Base-by-base conservation (phyloP, 2,329 filamentous ascomycete species). In the Alternaria incomplexa region DNA sequence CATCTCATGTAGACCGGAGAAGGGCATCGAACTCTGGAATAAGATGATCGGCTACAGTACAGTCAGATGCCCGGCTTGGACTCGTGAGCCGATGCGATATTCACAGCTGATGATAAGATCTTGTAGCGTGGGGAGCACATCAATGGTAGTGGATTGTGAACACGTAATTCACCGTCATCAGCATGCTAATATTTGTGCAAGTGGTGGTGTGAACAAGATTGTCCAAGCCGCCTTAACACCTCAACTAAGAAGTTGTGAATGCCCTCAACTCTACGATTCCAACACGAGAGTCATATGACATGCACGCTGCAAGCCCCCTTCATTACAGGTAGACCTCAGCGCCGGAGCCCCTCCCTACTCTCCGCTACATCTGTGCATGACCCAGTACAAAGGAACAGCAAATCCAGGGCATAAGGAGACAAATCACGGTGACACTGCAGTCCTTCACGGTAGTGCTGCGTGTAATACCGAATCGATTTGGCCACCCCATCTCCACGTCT, bases 331-430 rank as follows among this genome's bases (percentile, higher is more conserved):
- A 56, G 63, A 64, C 59, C 60, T 56, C 52, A 62, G 51, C 50
- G 36, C 58, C 72, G 72, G 75, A 71, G 66, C 58, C 51, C 46
- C 69, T 69, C 69, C 70, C 69, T 73, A 66, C 66, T 64, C 64
- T 73, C 75, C 75, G 75, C 52, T 66, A 61, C 58, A 60, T 65
- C 54, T 63, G 66, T 59, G 64, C 56, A 62, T 59, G 65, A 61
- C 26, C 63, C 61, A 65, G 63, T 59, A 53, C 65, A 32, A 56
- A 56, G 66, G 66, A 66, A 46, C 40, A 68, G 62, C 26, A 45
- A 69, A 73, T 63, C 73, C 72, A 77, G 73, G 72, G 15, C n/a
- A 68, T 43, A 58, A 69, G 47, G 17, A 61, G 60, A 67, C 54
- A 63, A 67, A 62, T 44, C 51, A 64, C 64, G 60, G 72, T 75